Percentiles rank a stretch among this genome's conserved stretches.
phyloP scores from a whole-genome alignment of 495 filamentous ascomycete species.

The Chlorociboria aeruginascens region DNA sequence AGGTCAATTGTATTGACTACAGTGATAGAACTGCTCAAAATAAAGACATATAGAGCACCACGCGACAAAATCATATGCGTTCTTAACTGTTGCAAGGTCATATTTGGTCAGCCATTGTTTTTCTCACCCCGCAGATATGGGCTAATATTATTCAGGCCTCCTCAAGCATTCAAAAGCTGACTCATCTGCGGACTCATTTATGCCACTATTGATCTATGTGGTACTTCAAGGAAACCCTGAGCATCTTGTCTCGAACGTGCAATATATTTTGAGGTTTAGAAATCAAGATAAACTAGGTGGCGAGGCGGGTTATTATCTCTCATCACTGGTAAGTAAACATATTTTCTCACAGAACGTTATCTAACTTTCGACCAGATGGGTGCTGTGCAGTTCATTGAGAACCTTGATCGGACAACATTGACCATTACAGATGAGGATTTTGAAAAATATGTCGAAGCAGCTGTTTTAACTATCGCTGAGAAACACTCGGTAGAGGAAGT shows the following conservation, averaged over 20 bases:
- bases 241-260: slow-evolving; percentile 91
- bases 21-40: slow-evolving; percentile 70
- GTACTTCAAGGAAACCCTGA: slow-evolving; percentile 90
- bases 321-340: slow-evolving; percentile 62
- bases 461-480: slow-evolving; percentile 93
- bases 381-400: slow-evolving; percentile 94
- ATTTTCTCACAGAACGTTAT: slow-evolving; percentile 7
- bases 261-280: slow-evolving; percentile 93
- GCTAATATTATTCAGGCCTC: slow-evolving; percentile 43
- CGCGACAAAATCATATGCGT: slow-evolving; percentile 98
- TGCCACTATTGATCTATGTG: slow-evolving; percentile 92
- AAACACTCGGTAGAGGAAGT: slow-evolving; percentile 45
- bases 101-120: slow-evolving; percentile 58
- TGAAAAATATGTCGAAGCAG: slow-evolving; percentile 86
- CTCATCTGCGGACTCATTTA: slow-evolving; percentile 89
- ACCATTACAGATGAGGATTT: slow-evolving; percentile 94
- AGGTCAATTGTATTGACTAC: neutral
- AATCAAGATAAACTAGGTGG: slow-evolving; percentile 95
- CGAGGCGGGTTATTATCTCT: slow-evolving; percentile 95
- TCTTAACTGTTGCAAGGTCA: slow-evolving; percentile 97
- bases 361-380: slow-evolving; percentile 51
- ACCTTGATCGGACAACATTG: slow-evolving; percentile 81
- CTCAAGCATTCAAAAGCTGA: slow-evolving; percentile 86
- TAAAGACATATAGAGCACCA: slow-evolving; percentile 89
- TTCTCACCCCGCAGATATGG: neutral